These are phyloP conservation scores for Phtheirospermum japonicum DNA, from an alignment of 257 asterid species.

Conservation along the genomic window DNA sequence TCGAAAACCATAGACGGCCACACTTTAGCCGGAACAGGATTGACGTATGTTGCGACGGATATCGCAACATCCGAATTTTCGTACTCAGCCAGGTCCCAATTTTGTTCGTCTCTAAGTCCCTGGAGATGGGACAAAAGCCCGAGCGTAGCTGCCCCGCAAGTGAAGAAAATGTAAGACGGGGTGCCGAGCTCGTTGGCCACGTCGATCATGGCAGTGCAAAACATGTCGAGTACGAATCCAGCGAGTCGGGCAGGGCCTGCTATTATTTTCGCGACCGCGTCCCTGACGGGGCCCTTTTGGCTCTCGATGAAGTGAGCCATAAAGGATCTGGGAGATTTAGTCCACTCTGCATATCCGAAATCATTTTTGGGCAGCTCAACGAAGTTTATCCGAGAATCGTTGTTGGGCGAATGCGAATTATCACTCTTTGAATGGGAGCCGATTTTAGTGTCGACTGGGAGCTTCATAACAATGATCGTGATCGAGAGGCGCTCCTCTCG, in stretches of 20 bases:
- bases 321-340: background rate
- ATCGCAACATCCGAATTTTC: conserved; percentile 10
- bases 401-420: no score
- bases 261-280: no score
- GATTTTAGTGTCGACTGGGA: conserved; percentile 26
- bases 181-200: conserved; percentile 34
- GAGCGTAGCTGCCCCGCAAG: conserved; percentile 25
- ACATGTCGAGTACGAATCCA: conserved; percentile 14
- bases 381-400: conserved; percentile 29
- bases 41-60: conserved; percentile 1
- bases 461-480: conserved; percentile 39
- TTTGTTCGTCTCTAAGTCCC: conserved; percentile 19
- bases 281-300: no score
- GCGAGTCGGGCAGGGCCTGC: no score
- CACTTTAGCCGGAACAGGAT: conserved; percentile 31
- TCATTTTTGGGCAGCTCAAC: conserved; percentile 21
- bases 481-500: conserved; percentile 34
- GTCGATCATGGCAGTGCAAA: conserved; percentile 34
- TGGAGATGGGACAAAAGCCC: conserved; percentile 33
- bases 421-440: no score
- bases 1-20: conserved; percentile 28
- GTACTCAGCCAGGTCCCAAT: conserved; percentile 10
- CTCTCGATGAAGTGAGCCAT: background rate
- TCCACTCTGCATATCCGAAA: background rate
- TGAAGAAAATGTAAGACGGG: conserved; percentile 33